Percentiles rank a stretch among this genome's conserved stretches.
Conservation (phyloP, 352 stramenopile genomes). For the Hyaloperonospora brassicae region DNA sequence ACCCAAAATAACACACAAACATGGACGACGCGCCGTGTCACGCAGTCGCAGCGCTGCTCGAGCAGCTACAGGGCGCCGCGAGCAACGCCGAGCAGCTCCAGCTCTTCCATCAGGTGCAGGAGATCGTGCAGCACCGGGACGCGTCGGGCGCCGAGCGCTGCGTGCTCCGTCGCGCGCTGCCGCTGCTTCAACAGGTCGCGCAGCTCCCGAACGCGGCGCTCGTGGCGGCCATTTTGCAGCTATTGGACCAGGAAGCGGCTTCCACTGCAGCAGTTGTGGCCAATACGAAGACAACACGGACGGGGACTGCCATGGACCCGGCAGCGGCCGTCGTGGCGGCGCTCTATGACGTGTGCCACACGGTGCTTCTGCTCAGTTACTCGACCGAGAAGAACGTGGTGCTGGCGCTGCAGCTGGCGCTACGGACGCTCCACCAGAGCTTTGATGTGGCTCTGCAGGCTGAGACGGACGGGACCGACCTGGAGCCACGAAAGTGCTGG, state of each 20-base stretch:
- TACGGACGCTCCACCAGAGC: slow-evolving; percentile 28
- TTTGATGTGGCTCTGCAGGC: slow-evolving; percentile 32
- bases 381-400: slow-evolving; percentile 69
- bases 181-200: slow-evolving; percentile 37
- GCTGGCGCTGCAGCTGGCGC: slow-evolving; percentile 42
- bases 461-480: slow-evolving; percentile 8
- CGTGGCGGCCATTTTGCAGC: slow-evolving; percentile 42
- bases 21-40: slow-evolving; percentile 28
- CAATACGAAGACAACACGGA: slow-evolving; percentile 1
- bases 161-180: slow-evolving; percentile 36
- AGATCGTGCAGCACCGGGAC: slow-evolving; percentile 55
- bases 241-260: slow-evolving; percentile 32
- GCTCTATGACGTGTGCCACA: slow-evolving; percentile 48
- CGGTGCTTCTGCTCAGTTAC: slow-evolving; percentile 59
- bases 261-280: neutral
- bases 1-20: neutral
- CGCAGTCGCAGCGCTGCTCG: slow-evolving; percentile 47
- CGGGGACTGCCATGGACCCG: neutral
- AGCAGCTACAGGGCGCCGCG: slow-evolving; percentile 34
- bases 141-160: slow-evolving; percentile 30
- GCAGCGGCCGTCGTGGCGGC: slow-evolving; percentile 28
- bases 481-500: slow-evolving; percentile 27
- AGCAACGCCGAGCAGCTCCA: slow-evolving; percentile 47
- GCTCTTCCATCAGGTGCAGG: slow-evolving; percentile 54
- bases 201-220: slow-evolving; percentile 59